phyloP scores from a whole-genome alignment of 495 filamentous ascomycete species.

The Amphirosellinia nigrospora region DNA sequence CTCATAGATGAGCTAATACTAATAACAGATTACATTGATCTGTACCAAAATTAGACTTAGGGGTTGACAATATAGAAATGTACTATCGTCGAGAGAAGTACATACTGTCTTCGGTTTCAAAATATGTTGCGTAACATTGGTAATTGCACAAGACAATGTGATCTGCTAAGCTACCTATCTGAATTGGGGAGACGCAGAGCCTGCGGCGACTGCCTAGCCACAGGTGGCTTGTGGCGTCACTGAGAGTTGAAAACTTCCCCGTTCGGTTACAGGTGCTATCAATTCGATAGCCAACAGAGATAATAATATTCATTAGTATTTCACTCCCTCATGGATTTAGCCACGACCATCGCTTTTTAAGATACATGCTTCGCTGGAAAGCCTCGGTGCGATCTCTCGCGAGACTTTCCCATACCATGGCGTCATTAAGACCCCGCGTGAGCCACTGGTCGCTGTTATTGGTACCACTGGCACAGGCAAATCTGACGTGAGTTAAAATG shows the following conservation, averaged over 20 bases:
- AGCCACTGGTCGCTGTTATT: constrained; percentile 81
- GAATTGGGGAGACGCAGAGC: too few relatives aligned
- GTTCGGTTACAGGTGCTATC: neutral
- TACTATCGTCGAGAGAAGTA: neutral
- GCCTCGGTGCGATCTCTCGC: constrained; percentile 7
- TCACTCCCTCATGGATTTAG: neutral
- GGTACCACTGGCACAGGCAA: constrained; percentile 97
- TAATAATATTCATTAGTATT: neutral
- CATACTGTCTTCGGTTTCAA: neutral
- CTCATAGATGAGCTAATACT: constrained; percentile 19
- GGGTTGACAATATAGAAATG: neutral
- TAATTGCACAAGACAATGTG: neutral
- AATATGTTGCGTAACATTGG: neutral
- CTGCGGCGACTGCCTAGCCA: neutral
- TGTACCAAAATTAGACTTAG: neutral
- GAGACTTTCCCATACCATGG: constrained; percentile 19
- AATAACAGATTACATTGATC: constrained; percentile 6
- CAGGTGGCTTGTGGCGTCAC: neutral
- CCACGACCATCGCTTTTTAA: neutral
- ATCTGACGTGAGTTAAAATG: constrained; percentile 74
- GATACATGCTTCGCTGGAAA: constrained; percentile 8
- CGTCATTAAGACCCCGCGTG: constrained; percentile 29
- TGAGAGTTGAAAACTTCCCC: neutral
- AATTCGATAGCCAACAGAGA: neutral
- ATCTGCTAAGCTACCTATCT: neutral